Percentiles rank a stretch among this genome's conserved stretches.
phyloP scores from a whole-genome alignment of 176 grass and related monocot genomes.

The Poa pratensis region DNA sequence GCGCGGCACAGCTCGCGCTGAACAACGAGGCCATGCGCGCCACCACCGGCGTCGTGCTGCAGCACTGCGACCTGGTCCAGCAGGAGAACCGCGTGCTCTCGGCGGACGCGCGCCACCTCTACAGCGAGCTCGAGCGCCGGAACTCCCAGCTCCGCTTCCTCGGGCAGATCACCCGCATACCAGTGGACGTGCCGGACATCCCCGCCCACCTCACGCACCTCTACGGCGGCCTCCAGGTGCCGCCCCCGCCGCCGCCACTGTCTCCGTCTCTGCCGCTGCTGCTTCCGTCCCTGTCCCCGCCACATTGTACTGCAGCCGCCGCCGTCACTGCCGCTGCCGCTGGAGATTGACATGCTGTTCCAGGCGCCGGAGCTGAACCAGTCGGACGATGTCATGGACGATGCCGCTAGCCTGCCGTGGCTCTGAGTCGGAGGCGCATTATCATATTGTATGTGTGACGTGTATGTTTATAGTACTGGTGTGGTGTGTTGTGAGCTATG shows the following conservation, averaged over 20 bases:
- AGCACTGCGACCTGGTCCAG: conserved; percentile 52
- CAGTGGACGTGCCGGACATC: conserved; percentile 67
- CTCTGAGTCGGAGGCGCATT: neutral
- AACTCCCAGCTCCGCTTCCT: conserved; percentile 58
- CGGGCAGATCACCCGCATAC: conserved; percentile 48
- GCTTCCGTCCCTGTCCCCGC: conserved; percentile 22
- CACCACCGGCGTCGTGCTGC: conserved; percentile 18
- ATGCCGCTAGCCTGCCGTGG: neutral
- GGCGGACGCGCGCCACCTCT: conserved; percentile 51
- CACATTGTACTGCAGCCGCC: neutral
- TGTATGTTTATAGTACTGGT: neutral
- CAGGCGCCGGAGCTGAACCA: neutral
- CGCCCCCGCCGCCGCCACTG: neutral
- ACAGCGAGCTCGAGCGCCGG: conserved; percentile 49
- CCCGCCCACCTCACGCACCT: conserved; percentile 56
- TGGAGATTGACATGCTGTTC: neutral
- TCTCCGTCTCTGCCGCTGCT: neutral
- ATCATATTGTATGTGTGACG: neutral
- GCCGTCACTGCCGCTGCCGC: neutral
- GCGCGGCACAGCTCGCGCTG: conserved; percentile 30
- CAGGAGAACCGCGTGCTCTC: conserved; percentile 61
- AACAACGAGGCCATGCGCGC: conserved; percentile 53
- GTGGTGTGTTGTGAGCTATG: conserved; percentile 1
- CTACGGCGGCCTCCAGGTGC: conserved; percentile 37
- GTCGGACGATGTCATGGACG: conserved; percentile 8